These are phyloP conservation scores for Maudiozyma barnettii DNA, from an alignment of 805 yeast species.

Conservation along the genomic window DNA sequence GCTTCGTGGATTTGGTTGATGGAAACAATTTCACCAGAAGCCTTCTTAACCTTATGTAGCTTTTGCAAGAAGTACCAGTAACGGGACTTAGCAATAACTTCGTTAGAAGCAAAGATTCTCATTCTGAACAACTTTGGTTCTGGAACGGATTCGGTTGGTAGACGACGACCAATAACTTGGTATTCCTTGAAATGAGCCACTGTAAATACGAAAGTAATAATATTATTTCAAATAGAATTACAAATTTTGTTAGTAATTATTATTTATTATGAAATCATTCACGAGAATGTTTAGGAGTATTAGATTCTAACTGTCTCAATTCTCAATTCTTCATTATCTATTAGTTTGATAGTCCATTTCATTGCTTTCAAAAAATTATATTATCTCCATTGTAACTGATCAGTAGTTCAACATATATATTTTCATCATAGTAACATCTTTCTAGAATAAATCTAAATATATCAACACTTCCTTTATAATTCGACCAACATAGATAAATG, in stretches of 20 bases:
- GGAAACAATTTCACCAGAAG: constrained; percentile 98
- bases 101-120: constrained; percentile 99
- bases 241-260: not conserved
- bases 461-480: no score
- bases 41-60: constrained; percentile 98
- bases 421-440: no score
- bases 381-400: no score
- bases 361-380: no score
- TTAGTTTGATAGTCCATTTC: no score
- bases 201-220: constrained; percentile 12
- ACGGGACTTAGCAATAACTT: constrained; percentile 99
- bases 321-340: no score
- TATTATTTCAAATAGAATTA: not conserved
- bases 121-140: constrained; percentile 99
- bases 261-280: not conserved
- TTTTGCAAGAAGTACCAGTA: constrained; percentile 99
- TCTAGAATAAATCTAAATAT: no score
- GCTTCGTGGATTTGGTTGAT: constrained; percentile 86
- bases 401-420: no score
- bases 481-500: no score
- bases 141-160: constrained; percentile 97
- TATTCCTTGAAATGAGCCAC: constrained; percentile 98
- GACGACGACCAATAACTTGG: constrained; percentile 99
- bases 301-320: no score
- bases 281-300: no score